These are phyloP conservation scores for Chlorella variabilis DNA, from an alignment of 163 green algal genomes.

Conservation along the genomic window DNA sequence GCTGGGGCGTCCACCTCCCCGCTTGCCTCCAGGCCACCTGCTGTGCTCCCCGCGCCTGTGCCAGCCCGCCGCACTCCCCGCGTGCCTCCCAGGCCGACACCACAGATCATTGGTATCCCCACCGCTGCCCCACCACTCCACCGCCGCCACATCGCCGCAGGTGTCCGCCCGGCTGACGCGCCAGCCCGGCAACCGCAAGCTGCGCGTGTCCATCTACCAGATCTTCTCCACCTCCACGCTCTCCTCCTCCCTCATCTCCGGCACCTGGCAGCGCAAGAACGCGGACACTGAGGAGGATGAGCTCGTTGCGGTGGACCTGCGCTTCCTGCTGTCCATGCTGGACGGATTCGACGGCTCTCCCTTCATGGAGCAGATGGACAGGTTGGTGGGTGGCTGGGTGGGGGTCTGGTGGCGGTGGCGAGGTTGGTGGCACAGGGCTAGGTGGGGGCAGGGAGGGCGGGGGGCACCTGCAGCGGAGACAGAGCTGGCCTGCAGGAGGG, in stretches of 20 bases:
- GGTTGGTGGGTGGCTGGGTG: background rate
- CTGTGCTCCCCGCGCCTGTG: no score
- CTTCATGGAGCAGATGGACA: background rate
- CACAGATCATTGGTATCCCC: no score
- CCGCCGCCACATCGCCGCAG: background rate
- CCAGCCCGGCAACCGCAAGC: background rate
- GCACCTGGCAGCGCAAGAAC: background rate
- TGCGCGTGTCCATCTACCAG: constrained; percentile 16
- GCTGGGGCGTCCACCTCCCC: background rate
- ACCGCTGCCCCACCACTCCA: no score
- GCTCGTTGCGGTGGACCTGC: constrained; percentile 7
- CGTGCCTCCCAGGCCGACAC: no score
- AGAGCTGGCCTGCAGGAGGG: no score
- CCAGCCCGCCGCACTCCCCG: no score
- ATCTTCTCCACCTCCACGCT: background rate
- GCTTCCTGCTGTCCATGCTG: background rate
- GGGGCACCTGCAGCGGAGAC: no score
- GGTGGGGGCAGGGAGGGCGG: no score
- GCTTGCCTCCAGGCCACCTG: no score
- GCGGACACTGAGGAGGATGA: background rate
- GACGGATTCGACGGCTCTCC: constrained; percentile 4
- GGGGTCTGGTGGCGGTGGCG: no score
- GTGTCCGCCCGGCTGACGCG: background rate
- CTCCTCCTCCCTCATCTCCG: background rate
- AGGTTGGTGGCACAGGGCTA: no score